Percentiles rank a stretch among this genome's conserved stretches.
phyloP scores from a whole-genome alignment of 208 protist species.

The Trypanosoma scelopori region DNA sequence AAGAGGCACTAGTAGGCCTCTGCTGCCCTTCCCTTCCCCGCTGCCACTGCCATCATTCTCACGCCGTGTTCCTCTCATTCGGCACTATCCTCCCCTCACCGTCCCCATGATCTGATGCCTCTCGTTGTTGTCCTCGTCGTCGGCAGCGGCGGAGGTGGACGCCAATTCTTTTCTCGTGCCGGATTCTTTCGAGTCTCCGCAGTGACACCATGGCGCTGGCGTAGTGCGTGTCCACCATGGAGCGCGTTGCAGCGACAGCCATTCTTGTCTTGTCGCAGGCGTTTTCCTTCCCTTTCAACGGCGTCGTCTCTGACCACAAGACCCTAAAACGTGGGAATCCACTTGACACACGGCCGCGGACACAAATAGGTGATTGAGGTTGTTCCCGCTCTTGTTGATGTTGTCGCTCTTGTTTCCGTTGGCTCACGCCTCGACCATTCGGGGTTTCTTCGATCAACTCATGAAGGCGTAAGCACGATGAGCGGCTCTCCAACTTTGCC shows the following conservation, averaged over 20 bases:
- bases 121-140: neutral
- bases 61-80: no score
- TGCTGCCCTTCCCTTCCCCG: no score
- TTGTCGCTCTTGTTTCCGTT: neutral
- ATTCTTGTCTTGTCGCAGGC: no score
- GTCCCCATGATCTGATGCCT: no score
- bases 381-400: neutral
- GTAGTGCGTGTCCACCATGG: slow-evolving; percentile 21
- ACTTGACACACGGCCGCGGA: slow-evolving; percentile 21
- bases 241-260: neutral
- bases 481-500: slow-evolving; percentile 1
- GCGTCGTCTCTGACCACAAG: slow-evolving; percentile 14
- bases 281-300: neutral
- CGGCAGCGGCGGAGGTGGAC: no score
- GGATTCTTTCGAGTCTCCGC: slow-evolving; percentile 15
- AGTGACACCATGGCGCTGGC: slow-evolving; percentile 23
- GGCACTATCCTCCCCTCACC: no score
- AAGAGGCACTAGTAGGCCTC: no score
- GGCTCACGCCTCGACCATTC: neutral
- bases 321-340: slow-evolving; percentile 6
- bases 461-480: no score
- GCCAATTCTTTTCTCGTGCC: slow-evolving; percentile 7
- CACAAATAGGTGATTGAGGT: neutral
- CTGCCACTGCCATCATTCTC: no score
- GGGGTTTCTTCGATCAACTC: neutral